Base-by-base conservation (phyloP, 305 asterid species). In the Coffea humblotiana region DNA sequence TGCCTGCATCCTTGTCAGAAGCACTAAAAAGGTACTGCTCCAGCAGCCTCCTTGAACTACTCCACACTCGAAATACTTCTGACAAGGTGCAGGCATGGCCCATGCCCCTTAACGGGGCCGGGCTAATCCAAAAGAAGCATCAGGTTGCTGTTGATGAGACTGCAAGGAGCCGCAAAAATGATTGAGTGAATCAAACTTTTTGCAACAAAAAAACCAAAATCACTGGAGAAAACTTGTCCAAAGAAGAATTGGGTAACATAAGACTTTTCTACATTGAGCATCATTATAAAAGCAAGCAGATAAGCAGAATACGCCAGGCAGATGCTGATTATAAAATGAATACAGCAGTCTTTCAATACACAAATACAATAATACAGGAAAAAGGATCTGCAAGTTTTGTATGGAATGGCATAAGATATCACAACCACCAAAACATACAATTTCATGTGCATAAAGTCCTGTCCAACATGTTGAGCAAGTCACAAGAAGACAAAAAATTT, bases 101-200 rank as follows among this genome's bases (percentile, higher is more conserved):
- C 94, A 85, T 7, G 92, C 99, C 98, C 98, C 99, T 96, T 84
- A 96, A 23, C 97, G 98, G 98, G 99, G 98, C 97, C 98, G 97
- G 98, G 99, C 98, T 89, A 96, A 79, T 87, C 99, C 98, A 87
- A 90, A 94, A 87, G 89, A 90, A 65, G 88, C 86, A 84, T 94
- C 98, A 79, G 88, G 89, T 84, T 91, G 98, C 83, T 88, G 92
- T 81, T 88, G 98, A 83, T 92, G 97, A 90, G 97, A 89, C 97
- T 96, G 90, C 82, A 89, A 88, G 79, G 68, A 78, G 49, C 54
- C 40, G 74, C 11, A 32, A 45, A 82, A 49, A 54, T 49, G 16
- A 66, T 19, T 19, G 19, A 37, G 29, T 51, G 18, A 61, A 54
- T 64, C 21, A 80, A 35, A 32, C 0, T 63, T 37, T 32, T 1